Percentiles rank a stretch among this genome's conserved stretches.
Evolutionary conservation across 2,329 filamentous ascomycete species (phyloP).

Genomic region (Fusarium circinatum): DNA sequence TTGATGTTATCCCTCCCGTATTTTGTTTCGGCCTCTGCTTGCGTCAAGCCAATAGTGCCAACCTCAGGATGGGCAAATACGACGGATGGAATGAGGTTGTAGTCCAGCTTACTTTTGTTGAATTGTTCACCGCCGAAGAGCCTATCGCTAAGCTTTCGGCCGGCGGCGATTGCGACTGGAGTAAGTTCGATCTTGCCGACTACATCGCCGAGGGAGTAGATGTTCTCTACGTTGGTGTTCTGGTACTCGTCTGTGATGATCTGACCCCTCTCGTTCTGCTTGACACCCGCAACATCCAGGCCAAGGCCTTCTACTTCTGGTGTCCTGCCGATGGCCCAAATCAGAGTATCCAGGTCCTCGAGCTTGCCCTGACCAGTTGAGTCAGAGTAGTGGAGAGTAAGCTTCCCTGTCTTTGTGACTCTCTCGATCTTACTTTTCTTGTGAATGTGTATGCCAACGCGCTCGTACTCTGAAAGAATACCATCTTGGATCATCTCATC

Average conservation of each 20-base stretch:
- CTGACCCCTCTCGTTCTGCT: background rate
- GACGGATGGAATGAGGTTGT: background rate
- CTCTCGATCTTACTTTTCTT: background rate
- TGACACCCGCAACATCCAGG: accelerated
- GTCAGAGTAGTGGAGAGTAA: background rate
- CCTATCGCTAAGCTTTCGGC: background rate
- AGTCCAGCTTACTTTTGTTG: background rate
- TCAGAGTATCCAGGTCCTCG: background rate
- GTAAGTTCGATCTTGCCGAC: background rate
- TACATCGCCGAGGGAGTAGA: background rate
- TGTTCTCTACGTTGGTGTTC: background rate
- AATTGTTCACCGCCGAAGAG: background rate
- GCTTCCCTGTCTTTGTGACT: background rate
- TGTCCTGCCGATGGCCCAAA: background rate
- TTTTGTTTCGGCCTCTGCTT: background rate
- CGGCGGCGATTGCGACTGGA: background rate
- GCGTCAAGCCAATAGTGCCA: background rate
- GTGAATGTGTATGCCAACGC: background rate
- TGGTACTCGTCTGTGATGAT: background rate
- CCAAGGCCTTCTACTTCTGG: background rate
- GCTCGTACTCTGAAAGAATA: background rate
- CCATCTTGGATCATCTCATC: background rate
- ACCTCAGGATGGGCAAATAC: background rate
- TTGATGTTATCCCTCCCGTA: background rate
- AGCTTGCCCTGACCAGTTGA: background rate